Evolutionary conservation across 305 asterid genomes (phyloP), one percentile per base, ranked within the genome.

Genomic region (Plantago coronopus): DNA sequence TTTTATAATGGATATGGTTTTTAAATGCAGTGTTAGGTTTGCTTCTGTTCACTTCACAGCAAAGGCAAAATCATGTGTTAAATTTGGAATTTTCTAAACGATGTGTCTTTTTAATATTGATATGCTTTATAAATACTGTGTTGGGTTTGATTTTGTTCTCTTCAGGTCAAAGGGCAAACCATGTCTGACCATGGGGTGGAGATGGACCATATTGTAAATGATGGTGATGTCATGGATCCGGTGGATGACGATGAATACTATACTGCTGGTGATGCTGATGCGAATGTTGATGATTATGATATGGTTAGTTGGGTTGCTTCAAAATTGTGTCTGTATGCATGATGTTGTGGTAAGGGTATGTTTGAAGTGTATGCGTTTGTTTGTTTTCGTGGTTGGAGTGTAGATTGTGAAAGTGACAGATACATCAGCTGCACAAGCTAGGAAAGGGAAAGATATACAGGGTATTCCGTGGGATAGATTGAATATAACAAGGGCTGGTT

Each of bases 341-440:
- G 31, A 13, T 25, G n/a, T 45, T 70, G 70, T 72, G 31, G 43
- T 43, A 62, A 64, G 59, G 7, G 29, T 53, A 54, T 65, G 83
- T 31, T 31, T 31, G 7, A 3, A 61, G 48, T 65, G 37, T 44
- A 23, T 55, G 54, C 7, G n/a, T 25, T 15, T 6, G 16, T 53
- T 53, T 27, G 13, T 44, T 70, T 73, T n/a, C n/a, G n/a, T 72
- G 31, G 48, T 43, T 62, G 61, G 59, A 31, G 37, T 53, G 57
- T 65, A 86, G 95, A 80, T 82, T 48, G 76, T 82, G 65, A 83
- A 83, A 72, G 89, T 81, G 71, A 74, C 79, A 4, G 85, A 82
- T 70, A 81, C 85, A 9, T 70, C 61, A 50, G 85, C 88, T 23
- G 71, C 78, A 17, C 83, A 79, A 73, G 88, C 83, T 1, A 79